Evolutionary conservation across 805 yeast species (phyloP).

Genomic region (Teunomyces barrocoloradensis): DNA sequence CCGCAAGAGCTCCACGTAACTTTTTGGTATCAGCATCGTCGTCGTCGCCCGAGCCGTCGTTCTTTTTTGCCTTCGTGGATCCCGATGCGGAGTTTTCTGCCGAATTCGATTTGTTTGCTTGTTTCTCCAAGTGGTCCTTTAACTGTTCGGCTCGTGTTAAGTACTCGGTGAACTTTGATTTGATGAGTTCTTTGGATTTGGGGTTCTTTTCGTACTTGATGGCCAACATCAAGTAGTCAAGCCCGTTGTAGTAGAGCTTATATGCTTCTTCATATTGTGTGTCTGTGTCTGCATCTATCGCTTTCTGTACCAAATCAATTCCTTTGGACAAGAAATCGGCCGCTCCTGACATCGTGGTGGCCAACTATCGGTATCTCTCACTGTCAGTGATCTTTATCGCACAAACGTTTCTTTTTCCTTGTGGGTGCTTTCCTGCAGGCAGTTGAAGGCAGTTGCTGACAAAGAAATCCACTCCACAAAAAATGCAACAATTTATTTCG

Average conservation of each 20-base stretch:
- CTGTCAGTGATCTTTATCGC: background rate
- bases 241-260: slow-evolving; percentile 84
- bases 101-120: slow-evolving; percentile 43
- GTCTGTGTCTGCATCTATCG: slow-evolving; percentile 90
- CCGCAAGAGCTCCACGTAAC: slow-evolving; percentile 84
- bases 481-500: too few species aligned
- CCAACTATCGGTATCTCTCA: too few species aligned
- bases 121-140: slow-evolving; percentile 79
- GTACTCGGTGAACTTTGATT: slow-evolving; percentile 88
- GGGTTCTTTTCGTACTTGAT: slow-evolving; percentile 89
- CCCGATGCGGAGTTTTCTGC: slow-evolving; percentile 53
- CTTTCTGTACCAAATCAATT: slow-evolving; percentile 90
- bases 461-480: too few species aligned
- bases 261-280: slow-evolving; percentile 92
- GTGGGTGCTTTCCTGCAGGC: background rate
- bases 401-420: background rate
- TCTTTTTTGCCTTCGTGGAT: slow-evolving; percentile 54
- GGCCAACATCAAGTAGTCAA: slow-evolving; percentile 94
- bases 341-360: slow-evolving; percentile 23
- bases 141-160: slow-evolving; percentile 90
- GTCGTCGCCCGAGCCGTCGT: slow-evolving; percentile 53
- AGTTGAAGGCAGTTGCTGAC: too few species aligned
- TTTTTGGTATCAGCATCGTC: slow-evolving; percentile 84
- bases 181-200: slow-evolving; percentile 81
- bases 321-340: slow-evolving; percentile 87